These are phyloP conservation scores for Xylaria nigripes DNA, from an alignment of 495 filamentous ascomycete genomes.

Conservation along the genomic window DNA sequence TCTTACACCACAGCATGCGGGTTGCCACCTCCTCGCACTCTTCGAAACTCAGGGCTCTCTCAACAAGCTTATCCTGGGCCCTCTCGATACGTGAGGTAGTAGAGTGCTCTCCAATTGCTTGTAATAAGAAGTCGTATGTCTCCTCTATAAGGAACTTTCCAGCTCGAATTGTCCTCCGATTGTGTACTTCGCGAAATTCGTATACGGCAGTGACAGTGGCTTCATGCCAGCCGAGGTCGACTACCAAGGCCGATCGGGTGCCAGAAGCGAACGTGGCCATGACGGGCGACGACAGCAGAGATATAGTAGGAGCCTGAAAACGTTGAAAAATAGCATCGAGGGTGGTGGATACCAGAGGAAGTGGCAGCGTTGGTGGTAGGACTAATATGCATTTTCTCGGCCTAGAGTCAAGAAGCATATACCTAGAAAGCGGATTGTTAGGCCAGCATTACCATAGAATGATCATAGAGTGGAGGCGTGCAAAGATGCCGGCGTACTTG, in stretches of 20 bases:
- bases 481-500: conserved; percentile 40
- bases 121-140: conserved; percentile 55
- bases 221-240: conserved; percentile 90
- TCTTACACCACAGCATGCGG: conserved; percentile 70
- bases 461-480: background rate
- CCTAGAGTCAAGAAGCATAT: conserved; percentile 69
- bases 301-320: conserved; percentile 74
- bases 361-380: conserved; percentile 68
- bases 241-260: conserved; percentile 66
- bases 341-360: conserved; percentile 64
- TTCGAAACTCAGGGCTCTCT: conserved; percentile 49
- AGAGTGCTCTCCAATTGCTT: conserved; percentile 20
- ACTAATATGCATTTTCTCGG: conserved; percentile 63
- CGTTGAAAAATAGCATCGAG: conserved; percentile 69
- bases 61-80: conserved; percentile 24
- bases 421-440: conserved; percentile 34
- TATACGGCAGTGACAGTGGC: conserved; percentile 73
- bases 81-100: conserved; percentile 11
- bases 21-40: conserved; percentile 69
- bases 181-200: conserved; percentile 74
- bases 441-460: conserved; percentile 3
- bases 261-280: conserved; percentile 71
- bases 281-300: conserved; percentile 64
- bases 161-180: conserved; percentile 60
- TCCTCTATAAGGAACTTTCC: conserved; percentile 60